Evolutionary conservation across 805 yeast genomes (phyloP), one percentile per base, ranked within the genome.

Genomic region (Candida tibetensis): DNA sequence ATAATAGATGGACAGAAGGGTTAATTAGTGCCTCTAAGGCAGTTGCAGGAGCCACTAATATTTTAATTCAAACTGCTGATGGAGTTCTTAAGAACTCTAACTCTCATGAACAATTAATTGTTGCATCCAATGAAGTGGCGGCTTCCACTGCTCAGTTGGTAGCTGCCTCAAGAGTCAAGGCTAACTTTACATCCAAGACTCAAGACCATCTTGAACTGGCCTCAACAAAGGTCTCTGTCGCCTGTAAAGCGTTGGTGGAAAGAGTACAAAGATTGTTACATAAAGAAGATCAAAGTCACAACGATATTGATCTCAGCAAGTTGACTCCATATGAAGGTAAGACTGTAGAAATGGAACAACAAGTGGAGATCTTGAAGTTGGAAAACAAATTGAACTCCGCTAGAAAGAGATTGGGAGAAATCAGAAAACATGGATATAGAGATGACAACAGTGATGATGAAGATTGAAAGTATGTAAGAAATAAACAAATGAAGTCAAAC

Each of bases 1-100:
- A 88, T 58, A 88, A 81, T 60, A 74, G 91, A 51, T 88, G 96
- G 96, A 86, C 96, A 0, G 95, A 89, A 62, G 96, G 96, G 16
- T 77, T 88, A 40, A 81, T 88, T 21, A 84, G 95, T 42, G 96
- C 96, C 13, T 87, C 95, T 1, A 82, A 83, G 51, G 81, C 91
- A 1, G 93, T 88, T 28, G 95, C 95, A 2, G 77, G 77, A 2
- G 78, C 95, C 1, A 89, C 96, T 2, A 83, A 81, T 51, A 67
- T 82, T n/a, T 71, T 88, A 46, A 88, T 88, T 42, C 77, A 77
- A 42, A 83, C 87, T n/a, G 95, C 95, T 0, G 93, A 87, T 62
- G 93, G 95, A 14, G 87, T 86, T 13, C 65, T 88, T 28, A 70
- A 74, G 35, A 72, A 73, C 1, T 58, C 60, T n/a, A 81, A 81